These are phyloP conservation scores for Ascochyta lentis DNA, from an alignment of 2,329 filamentous ascomycete genomes.

Conservation along the genomic window DNA sequence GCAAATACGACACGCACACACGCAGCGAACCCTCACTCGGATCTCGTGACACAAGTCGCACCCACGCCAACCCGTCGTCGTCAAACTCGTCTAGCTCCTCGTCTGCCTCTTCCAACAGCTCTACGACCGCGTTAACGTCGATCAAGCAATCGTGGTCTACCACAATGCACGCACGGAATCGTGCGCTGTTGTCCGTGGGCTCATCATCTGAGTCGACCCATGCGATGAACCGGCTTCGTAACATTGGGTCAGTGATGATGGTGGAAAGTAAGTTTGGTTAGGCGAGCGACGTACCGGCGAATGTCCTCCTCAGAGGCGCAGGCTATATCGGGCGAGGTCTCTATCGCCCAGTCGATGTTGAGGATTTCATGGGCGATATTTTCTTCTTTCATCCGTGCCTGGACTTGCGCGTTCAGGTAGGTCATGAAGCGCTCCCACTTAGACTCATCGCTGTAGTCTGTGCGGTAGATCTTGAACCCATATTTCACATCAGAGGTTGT, in stretches of 20 bases:
- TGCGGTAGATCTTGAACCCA: constrained; percentile 19
- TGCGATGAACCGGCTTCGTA: constrained; percentile 4
- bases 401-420: constrained; percentile 10
- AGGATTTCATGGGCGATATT: constrained; percentile 8
- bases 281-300: constrained; percentile 2
- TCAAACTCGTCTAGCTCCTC: constrained; percentile 11
- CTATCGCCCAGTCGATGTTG: constrained; percentile 17
- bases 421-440: constrained; percentile 18
- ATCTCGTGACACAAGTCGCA: constrained; percentile 7
- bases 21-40: constrained; percentile 6
- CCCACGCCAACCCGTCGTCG: constrained; percentile 8
- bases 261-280: background rate
- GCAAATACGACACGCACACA: constrained; percentile 8
- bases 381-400: constrained; percentile 4
- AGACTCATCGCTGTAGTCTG: constrained; percentile 14
- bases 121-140: constrained; percentile 10
- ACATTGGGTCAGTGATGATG: constrained; percentile 1
- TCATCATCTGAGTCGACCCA: constrained; percentile 3
- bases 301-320: constrained; percentile 6
- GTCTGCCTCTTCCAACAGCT: constrained; percentile 4
- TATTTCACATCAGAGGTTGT: constrained; percentile 6
- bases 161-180: constrained; percentile 10
- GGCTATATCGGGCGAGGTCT: constrained; percentile 5
- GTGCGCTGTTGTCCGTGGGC: constrained; percentile 7
- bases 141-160: constrained; percentile 9